Evolutionary conservation across 345 rosid genomes (phyloP).

Genomic region (Erucastrum elatum): DNA sequence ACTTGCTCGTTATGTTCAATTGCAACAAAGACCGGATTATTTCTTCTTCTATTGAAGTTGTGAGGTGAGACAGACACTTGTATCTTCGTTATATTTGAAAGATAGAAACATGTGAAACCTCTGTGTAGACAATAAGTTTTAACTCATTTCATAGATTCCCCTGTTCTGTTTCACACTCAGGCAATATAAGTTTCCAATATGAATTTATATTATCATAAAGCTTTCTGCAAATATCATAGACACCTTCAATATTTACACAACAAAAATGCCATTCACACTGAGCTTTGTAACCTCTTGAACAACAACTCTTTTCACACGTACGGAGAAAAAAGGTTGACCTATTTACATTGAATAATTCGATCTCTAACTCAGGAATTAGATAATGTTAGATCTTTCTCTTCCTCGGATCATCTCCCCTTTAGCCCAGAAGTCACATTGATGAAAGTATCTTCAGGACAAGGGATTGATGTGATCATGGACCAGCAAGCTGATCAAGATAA

Average conservation of each 20-base stretch:
- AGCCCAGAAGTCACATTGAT: constrained; percentile 39
- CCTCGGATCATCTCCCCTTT: neutral
- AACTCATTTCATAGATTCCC: neutral
- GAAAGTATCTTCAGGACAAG: constrained; percentile 49
- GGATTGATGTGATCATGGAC: too few species aligned
- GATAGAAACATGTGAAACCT: neutral
- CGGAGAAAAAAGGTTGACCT: neutral
- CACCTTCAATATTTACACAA: neutral
- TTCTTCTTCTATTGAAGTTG: neutral
- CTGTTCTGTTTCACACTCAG: neutral
- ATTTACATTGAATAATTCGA: constrained; percentile 1
- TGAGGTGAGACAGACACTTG: neutral
- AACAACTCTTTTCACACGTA: constrained; percentile 22
- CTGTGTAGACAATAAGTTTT: neutral
- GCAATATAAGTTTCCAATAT: neutral
- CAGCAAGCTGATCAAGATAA: too few species aligned
- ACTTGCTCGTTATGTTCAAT: too few species aligned
- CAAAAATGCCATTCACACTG: neutral
- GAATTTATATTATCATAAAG: neutral
- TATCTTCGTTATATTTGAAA: too few species aligned
- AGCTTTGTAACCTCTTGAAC: constrained; percentile 14
- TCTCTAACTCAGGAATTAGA: neutral
- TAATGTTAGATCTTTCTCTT: neutral
- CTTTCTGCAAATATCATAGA: neutral
- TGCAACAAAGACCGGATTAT: neutral